Conservation (phyloP, 805 yeast species). For the Teunomyces lycoperdinae region DNA sequence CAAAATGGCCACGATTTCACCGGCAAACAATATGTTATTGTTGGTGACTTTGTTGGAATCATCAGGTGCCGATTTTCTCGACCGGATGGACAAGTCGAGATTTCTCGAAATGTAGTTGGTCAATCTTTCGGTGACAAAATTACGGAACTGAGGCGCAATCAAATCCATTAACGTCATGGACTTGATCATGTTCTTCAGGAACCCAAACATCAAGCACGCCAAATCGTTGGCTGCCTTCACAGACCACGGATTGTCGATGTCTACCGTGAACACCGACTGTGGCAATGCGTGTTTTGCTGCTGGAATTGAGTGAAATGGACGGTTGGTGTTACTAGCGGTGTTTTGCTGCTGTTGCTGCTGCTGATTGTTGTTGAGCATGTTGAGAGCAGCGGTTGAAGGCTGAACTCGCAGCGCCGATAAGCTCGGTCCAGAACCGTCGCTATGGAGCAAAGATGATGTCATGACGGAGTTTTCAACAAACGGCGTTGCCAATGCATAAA, state of each 20-base stretch:
- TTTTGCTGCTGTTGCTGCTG: not conserved
- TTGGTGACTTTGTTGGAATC: constrained; percentile 15
- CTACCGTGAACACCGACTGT: constrained; percentile 84
- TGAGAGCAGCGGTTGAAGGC: constrained; percentile 24
- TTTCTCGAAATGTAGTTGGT: constrained; percentile 21
- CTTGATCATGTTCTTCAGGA: constrained; percentile 60
- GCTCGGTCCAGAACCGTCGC: constrained; percentile 16
- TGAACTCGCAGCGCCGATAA: not conserved
- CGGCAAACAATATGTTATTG: constrained; percentile 63
- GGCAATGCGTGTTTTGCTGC: constrained; percentile 71
- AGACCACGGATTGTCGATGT: constrained; percentile 70
- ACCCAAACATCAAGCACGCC: constrained; percentile 84
- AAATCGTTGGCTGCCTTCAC: constrained; percentile 85
- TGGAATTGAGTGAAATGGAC: constrained; percentile 62
- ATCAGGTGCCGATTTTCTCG: constrained; percentile 10
- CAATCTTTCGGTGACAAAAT: constrained; percentile 61
- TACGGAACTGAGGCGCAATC: constrained; percentile 72
- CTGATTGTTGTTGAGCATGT: constrained; percentile 13
- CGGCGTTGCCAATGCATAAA: constrained; percentile 68
- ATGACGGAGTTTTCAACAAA: constrained; percentile 45
- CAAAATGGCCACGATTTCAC: constrained; percentile 79
- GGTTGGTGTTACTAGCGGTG: constrained; percentile 16
- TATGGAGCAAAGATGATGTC: constrained; percentile 20
- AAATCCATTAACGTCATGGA: constrained; percentile 70
- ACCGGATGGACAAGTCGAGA: constrained; percentile 13